Percentiles rank a stretch among this genome's conserved stretches.
These are phyloP conservation scores for Poteriospumella lacustris DNA, from an alignment of 108 stramenopile species.

Conservation along the genomic window DNA sequence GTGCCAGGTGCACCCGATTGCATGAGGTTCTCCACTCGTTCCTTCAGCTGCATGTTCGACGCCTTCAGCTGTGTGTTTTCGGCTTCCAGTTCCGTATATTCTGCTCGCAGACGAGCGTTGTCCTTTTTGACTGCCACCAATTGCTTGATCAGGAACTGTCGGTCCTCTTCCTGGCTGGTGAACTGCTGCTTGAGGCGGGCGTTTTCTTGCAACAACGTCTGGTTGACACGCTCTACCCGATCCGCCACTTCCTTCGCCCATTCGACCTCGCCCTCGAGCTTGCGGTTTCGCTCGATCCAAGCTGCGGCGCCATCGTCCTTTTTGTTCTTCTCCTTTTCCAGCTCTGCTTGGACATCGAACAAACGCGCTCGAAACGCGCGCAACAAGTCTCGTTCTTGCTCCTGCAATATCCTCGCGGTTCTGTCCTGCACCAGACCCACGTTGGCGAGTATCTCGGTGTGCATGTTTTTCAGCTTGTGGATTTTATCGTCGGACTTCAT, in stretches of 20 bases:
- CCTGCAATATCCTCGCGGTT: slow-evolving; percentile 58
- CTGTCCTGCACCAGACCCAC: slow-evolving; percentile 57
- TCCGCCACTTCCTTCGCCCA: slow-evolving; percentile 61
- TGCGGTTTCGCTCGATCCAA: slow-evolving; percentile 52
- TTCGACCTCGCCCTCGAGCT: slow-evolving; percentile 57
- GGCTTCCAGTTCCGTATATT: slow-evolving; percentile 42
- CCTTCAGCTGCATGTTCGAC: background rate
- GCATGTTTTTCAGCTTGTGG: slow-evolving; percentile 34
- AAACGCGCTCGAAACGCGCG: slow-evolving; percentile 58
- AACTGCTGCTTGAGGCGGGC: slow-evolving; percentile 51
- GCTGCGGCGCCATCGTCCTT: slow-evolving; percentile 54
- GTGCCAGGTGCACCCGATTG: background rate
- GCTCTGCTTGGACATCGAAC: slow-evolving; percentile 61
- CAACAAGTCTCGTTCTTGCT: slow-evolving; percentile 59
- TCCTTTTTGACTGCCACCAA: slow-evolving; percentile 61
- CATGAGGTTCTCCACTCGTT: background rate
- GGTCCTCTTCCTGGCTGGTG: slow-evolving; percentile 57
- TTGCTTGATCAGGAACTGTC: slow-evolving; percentile 58
- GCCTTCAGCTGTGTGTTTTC: slow-evolving; percentile 38
- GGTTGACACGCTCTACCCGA: slow-evolving; percentile 38
- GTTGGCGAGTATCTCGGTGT: slow-evolving; percentile 42
- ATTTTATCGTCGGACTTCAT: slow-evolving; percentile 35
- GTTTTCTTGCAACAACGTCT: slow-evolving; percentile 42
- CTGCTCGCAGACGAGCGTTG: slow-evolving; percentile 49
- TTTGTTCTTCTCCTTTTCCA: slow-evolving; percentile 54